Percentiles rank a stretch among this genome's conserved stretches.
phyloP scores from a whole-genome alignment of 331 rosid species.

The Rosa hybrid region DNA sequence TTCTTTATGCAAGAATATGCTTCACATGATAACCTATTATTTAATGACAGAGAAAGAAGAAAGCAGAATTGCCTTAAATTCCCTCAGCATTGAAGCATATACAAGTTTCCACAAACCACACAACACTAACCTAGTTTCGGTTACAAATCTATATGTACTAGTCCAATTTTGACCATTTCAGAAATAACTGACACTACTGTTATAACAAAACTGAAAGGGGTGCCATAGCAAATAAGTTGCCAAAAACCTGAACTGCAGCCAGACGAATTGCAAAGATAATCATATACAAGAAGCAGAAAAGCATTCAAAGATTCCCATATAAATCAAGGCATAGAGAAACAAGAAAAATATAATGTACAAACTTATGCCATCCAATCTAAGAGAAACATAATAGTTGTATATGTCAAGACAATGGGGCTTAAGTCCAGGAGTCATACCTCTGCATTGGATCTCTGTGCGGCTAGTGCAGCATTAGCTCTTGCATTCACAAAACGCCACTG shows the following conservation, averaged over 20 bases:
- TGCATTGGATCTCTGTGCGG: slow-evolving; percentile 65
- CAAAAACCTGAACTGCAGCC: background rate
- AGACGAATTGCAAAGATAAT: background rate
- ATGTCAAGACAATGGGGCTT: background rate
- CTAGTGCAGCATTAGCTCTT: slow-evolving; percentile 59
- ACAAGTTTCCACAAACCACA: background rate
- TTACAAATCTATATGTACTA: no score
- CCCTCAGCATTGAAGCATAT: background rate
- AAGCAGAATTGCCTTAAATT: background rate
- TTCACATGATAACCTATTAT: no score
- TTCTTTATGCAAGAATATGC: no score
- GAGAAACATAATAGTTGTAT: background rate
- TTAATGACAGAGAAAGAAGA: no score
- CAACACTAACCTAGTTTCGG: background rate
- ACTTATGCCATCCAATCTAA: background rate
- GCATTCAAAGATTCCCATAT: background rate
- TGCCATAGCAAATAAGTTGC: slow-evolving; percentile 3
- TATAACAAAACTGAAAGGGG: background rate
- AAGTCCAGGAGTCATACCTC: slow-evolving; percentile 57
- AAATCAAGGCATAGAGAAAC: background rate
- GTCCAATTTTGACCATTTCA: background rate
- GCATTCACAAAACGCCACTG: slow-evolving; percentile 96
- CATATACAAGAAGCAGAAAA: background rate
- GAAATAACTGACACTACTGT: background rate
- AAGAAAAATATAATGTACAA: background rate